Conservation (phyloP, 192 early-diverging fungal species). For the Polychytrium aggregatum region DNA sequence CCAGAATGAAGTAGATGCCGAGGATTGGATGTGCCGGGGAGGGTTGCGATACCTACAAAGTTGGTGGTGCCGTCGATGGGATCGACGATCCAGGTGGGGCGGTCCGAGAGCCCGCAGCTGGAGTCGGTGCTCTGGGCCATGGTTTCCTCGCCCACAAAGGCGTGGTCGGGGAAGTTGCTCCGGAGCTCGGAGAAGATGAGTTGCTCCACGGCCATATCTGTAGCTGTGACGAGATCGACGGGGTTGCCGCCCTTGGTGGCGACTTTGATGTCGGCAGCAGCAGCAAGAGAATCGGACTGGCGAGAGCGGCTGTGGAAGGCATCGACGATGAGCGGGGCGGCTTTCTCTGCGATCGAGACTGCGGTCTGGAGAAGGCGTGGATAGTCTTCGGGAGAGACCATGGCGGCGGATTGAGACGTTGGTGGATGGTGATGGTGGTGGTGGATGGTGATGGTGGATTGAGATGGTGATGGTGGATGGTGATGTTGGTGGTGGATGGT, state of each 20-base stretch:
- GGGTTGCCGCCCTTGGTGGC: conserved; percentile 42
- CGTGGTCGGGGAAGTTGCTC: conserved; percentile 50
- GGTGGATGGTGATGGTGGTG: too few relatives aligned
- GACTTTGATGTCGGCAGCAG: conserved; percentile 20
- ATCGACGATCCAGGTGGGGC: conserved; percentile 85
- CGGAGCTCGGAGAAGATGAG: conserved; percentile 52
- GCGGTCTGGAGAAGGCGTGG: too few relatives aligned
- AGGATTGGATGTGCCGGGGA: too few relatives aligned
- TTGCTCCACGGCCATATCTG: conserved; percentile 71
- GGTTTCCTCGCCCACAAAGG: conserved; percentile 86
- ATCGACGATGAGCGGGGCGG: conserved; percentile 45
- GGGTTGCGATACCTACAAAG: too few relatives aligned
- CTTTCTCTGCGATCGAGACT: conserved; percentile 33
- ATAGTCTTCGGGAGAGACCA: too few relatives aligned
- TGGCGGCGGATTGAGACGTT: too few relatives aligned
- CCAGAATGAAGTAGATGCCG: too few relatives aligned
- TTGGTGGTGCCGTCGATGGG: conserved; percentile 51
- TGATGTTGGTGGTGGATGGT: too few relatives aligned
- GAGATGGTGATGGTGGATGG: too few relatives aligned
- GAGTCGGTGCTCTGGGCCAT: conserved; percentile 5
- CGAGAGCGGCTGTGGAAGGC: conserved; percentile 37
- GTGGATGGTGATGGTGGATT: too few relatives aligned
- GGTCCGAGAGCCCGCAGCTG: conserved; percentile 41
- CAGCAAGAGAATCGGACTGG: too few relatives aligned
- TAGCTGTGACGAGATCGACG: conserved; percentile 74